Base-by-base conservation (phyloP, 2,329 filamentous ascomycete genomes). In the Fusarium algeriense region DNA sequence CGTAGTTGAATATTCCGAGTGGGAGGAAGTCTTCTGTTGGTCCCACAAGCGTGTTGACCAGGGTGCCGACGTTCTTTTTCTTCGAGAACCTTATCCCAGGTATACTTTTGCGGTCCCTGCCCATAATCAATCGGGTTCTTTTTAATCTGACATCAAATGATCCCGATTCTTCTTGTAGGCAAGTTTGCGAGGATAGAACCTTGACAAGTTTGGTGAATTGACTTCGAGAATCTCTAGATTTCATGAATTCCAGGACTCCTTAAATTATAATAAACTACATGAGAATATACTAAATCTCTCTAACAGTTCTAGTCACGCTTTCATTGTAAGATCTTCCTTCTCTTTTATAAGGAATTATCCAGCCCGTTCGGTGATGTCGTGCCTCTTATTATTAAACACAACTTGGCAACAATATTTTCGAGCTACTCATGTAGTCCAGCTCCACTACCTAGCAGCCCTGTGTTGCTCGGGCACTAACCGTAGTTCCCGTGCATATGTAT, bases 41-140 rank as follows among this genome's bases (percentile, higher is more conserved):
- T 69, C 55, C 61, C 59, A 52, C 64, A 46, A 17, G 35, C 40
- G 35, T 48, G 38, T 61, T 57, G n/a, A 43, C 55, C 52, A 59
- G 69, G 69, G 54, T 50, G 40, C 41, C 17, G 49, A 46, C 32
- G 57, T 73, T 61, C 53, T 59, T 72, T 67, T 72, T 44, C 60
- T 71, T 71, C 69, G 65, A 71, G 69, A 71, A 71, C 63, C 34
- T 67, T 67, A 55, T 56, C 44, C 64, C 40, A 28, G 28, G 20
- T 46, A 46, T 56, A 56, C 35, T 68, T 35, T 63, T 9, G 34
- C 5, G 11, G 6, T 23, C 64, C 62, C 61, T 59, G 50, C 48
- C 32, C 38, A 48, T 59, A 65, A 26, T 59, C 50, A 62, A 41
- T 20, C 17, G 32, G 34, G 15, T 48, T 58, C 30, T 30, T 30